Percentiles rank a stretch among this genome's conserved stretches.
Evolutionary conservation across 1,139 yeast genomes (phyloP).

Genomic region (Candida freyschussii): DNA sequence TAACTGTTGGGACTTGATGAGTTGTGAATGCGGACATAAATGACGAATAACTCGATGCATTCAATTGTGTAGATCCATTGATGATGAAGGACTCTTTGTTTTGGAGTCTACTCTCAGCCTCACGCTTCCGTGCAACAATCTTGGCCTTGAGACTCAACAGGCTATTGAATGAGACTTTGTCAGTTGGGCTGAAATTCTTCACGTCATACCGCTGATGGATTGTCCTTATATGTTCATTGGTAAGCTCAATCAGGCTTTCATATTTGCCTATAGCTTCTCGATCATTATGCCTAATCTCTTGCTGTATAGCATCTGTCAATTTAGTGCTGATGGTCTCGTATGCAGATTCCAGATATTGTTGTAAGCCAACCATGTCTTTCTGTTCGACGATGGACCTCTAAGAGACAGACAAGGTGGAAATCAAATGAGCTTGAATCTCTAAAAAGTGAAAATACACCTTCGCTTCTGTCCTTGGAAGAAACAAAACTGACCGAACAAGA

Average conservation of each 20-base stretch:
- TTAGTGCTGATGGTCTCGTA: slow-evolving; percentile 8
- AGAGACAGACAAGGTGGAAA: no score
- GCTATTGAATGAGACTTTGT: slow-evolving; percentile 15
- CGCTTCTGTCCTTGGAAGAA: no score
- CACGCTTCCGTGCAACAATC: slow-evolving; percentile 13
- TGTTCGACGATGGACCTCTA: no score
- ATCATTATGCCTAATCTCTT: slow-evolving; percentile 23
- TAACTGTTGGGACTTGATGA: slow-evolving; percentile 2
- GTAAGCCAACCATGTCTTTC: no score
- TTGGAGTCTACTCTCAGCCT: slow-evolving; percentile 11
- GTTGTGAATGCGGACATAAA: slow-evolving; percentile 21
- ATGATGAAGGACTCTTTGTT: slow-evolving; percentile 13
- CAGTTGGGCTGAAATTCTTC: slow-evolving; percentile 7
- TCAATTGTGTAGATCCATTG: slow-evolving; percentile 10
- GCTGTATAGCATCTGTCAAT: slow-evolving; percentile 13
- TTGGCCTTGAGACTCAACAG: slow-evolving; percentile 16
- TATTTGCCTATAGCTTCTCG: slow-evolving; percentile 14
- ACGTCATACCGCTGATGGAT: slow-evolving; percentile 7
- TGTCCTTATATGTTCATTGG: slow-evolving; percentile 7
- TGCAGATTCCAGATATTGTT: no score
- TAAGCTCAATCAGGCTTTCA: slow-evolving; percentile 10
- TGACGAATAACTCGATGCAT: slow-evolving; percentile 22
- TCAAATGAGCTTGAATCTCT: no score
- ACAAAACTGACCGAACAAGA: no score
- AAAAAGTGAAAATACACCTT: no score